These are phyloP conservation scores for Besnoitia besnoiti DNA, from an alignment of 169 alveolate species.

Conservation along the genomic window DNA sequence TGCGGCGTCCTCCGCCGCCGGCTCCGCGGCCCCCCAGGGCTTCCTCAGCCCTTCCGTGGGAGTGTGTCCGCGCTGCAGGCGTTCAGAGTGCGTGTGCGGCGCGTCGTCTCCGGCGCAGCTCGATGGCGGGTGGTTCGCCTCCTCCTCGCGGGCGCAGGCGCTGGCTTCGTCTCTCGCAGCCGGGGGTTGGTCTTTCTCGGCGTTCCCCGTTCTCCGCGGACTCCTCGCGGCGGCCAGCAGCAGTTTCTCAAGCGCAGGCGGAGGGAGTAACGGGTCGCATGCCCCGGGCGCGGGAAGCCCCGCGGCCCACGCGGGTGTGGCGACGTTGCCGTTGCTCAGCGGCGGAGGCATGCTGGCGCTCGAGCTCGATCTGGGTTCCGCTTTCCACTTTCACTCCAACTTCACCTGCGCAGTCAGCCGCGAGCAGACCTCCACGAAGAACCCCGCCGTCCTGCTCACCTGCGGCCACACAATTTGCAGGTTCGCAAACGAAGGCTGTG, in stretches of 20 bases:
- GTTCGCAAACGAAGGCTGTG: constrained; percentile 24
- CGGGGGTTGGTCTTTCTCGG: background rate
- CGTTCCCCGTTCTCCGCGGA: background rate
- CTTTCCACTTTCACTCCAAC: constrained; percentile 77
- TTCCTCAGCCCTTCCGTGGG: background rate
- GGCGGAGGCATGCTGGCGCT: constrained; percentile 51
- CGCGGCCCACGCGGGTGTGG: background rate
- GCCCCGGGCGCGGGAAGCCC: constrained; percentile 36
- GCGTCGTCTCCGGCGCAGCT: too few relatives aligned
- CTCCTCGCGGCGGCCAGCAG: too few relatives aligned
- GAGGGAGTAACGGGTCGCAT: too few relatives aligned
- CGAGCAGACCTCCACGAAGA: constrained; percentile 72
- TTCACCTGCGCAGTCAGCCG: constrained; percentile 77
- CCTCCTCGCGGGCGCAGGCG: too few relatives aligned
- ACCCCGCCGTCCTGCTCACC: constrained; percentile 74
- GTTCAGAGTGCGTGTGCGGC: background rate
- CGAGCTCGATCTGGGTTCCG: constrained; percentile 76
- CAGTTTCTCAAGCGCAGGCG: too few relatives aligned
- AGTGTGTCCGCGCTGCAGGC: background rate
- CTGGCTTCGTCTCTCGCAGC: too few relatives aligned
- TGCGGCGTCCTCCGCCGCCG: background rate
- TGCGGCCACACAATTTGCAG: constrained; percentile 78
- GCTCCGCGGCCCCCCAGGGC: too few relatives aligned
- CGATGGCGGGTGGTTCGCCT: too few relatives aligned
- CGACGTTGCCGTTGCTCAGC: background rate